Conservation (phyloP, 1,139 yeast species). For the Pichia sp. region DNA sequence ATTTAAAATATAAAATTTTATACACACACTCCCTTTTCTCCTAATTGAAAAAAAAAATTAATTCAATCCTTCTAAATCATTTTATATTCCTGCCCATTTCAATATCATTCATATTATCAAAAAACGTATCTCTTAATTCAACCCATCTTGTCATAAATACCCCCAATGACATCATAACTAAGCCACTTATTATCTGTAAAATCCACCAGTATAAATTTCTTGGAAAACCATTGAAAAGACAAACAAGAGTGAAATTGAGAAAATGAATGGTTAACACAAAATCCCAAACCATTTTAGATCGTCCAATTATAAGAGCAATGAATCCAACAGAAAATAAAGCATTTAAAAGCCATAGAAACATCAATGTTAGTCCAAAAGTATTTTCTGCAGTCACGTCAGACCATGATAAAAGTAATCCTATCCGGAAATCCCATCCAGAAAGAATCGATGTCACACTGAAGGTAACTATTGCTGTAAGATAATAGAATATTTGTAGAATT, state of each 20-base stretch:
- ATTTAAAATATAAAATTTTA: not conserved
- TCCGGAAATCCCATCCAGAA: conserved; percentile 54
- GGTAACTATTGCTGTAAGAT: conserved; percentile 50
- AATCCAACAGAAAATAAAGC: conserved; percentile 71
- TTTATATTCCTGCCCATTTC: conserved; percentile 30
- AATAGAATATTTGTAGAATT: conserved; percentile 59
- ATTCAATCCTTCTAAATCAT: too few relatives aligned
- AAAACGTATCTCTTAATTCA: conserved; percentile 80
- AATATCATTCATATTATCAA: conserved; percentile 67
- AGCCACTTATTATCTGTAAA: conserved; percentile 60
- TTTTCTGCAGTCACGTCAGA: conserved; percentile 64
- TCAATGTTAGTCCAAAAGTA: conserved; percentile 70
- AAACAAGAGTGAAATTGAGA: conserved; percentile 63
- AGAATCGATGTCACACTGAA: conserved; percentile 51
- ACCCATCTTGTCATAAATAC: conserved; percentile 86
- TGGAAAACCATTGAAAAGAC: conserved; percentile 64
- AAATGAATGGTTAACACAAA: conserved; percentile 87
- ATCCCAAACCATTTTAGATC: conserved; percentile 93
- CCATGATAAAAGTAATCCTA: conserved; percentile 81
- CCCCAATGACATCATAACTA: conserved; percentile 67
- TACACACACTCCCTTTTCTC: too few relatives aligned
- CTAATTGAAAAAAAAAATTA: too few relatives aligned
- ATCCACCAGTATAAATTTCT: conserved; percentile 76
- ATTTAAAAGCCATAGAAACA: conserved; percentile 72
- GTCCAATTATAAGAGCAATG: conserved; percentile 79